phyloP scores from a whole-genome alignment of 2,329 filamentous ascomycete species.

The Penicillium sp. region DNA sequence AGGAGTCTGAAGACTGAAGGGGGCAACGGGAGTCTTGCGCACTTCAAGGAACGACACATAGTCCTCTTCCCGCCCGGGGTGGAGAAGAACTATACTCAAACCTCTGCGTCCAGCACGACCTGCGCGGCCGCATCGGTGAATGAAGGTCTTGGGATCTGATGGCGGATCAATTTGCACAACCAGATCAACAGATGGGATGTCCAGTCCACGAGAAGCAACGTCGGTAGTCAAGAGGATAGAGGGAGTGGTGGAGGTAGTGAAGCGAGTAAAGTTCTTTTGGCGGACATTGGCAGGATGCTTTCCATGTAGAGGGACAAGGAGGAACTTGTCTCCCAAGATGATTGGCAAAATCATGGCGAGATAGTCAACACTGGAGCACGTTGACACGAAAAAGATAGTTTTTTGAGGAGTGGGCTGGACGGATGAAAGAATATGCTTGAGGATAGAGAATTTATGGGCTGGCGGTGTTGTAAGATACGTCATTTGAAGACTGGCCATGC shows the following conservation, averaged over 20 bases:
- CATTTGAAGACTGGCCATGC: constrained; percentile 65
- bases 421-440: constrained; percentile 64
- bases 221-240: constrained; percentile 87
- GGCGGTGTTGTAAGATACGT: constrained; percentile 71
- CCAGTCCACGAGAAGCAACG: constrained; percentile 80
- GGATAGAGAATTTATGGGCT: constrained; percentile 70
- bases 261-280: constrained; percentile 78
- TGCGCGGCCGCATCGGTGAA: constrained; percentile 60
- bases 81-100: constrained; percentile 77
- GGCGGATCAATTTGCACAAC: constrained; percentile 83
- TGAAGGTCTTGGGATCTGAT: constrained; percentile 80
- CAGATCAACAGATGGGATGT: constrained; percentile 86
- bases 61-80: constrained; percentile 79
- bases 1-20: constrained; percentile 55
- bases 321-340: constrained; percentile 63
- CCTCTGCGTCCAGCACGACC: constrained; percentile 65
- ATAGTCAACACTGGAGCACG: constrained; percentile 92
- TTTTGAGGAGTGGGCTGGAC: constrained; percentile 73
- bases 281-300: constrained; percentile 86
- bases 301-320: constrained; percentile 77
- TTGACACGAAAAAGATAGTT: constrained; percentile 86
- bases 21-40: constrained; percentile 74
- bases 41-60: constrained; percentile 83
- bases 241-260: constrained; percentile 67
- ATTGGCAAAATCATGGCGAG: constrained; percentile 73